Evolutionary conservation across 768 basidiomycete species (phyloP).

Genomic region (Rhizopogon vulgaris): DNA sequence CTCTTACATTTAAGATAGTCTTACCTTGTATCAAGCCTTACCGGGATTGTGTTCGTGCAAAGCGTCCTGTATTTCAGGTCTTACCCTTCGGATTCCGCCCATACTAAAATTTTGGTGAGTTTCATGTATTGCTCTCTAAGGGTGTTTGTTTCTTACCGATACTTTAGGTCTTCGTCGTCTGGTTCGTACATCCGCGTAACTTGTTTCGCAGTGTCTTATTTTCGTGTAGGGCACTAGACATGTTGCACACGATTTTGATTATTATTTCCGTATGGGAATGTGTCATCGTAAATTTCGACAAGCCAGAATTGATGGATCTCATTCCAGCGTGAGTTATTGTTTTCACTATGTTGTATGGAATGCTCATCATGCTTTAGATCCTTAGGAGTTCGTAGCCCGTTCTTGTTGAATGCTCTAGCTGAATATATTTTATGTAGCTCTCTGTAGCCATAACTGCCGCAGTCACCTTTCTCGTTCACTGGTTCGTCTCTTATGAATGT

Average conservation of each 20-base stretch:
- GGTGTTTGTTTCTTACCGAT: not conserved
- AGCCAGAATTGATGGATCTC: conserved; percentile 19
- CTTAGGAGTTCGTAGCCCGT: conserved; percentile 15
- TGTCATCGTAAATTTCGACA: conserved; percentile 18
- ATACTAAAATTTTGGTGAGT: conserved; percentile 24
- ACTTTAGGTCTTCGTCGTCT: conserved; percentile 21
- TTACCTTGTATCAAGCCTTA: conserved; percentile 17
- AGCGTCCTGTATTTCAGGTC: conserved; percentile 24
- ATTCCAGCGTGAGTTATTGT: conserved; percentile 21
- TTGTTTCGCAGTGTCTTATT: not conserved
- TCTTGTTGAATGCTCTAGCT: not conserved
- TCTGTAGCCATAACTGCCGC: conserved; percentile 25
- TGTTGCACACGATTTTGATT: conserved; percentile 24
- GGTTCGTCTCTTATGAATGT: conserved; percentile 9
- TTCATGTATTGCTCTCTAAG: not conserved
- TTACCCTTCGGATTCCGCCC: conserved; percentile 20
- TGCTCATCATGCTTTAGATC: conserved; percentile 7
- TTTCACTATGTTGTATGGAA: not conserved
- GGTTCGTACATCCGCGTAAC: conserved; percentile 2
- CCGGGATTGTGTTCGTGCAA: conserved; percentile 27
- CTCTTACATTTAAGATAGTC: no score
- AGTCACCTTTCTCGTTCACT: conserved; percentile 29
- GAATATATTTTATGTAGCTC: conserved; percentile 10
- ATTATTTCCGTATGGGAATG: conserved; percentile 20
- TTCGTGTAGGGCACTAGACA: conserved; percentile 14